Evolutionary conservation across 1,139 yeast genomes (phyloP).

Genomic region (Taphrina communis): DNA sequence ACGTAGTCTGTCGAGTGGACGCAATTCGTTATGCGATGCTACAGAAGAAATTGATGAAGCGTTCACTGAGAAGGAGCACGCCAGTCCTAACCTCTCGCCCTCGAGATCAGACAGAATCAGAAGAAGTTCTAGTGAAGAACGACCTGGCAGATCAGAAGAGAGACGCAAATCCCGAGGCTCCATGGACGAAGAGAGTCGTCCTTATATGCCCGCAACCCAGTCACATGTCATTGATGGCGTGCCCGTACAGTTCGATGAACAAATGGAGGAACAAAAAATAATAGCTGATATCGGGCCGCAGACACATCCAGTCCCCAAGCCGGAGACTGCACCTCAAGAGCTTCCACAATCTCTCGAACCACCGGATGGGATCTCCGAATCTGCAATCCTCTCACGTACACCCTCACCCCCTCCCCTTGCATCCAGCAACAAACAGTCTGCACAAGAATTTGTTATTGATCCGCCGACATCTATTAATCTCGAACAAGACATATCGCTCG

Average conservation of each 20-base stretch:
- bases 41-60: slow-evolving; percentile 20
- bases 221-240: slow-evolving; percentile 33
- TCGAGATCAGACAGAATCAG: not conserved
- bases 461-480: not conserved
- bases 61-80: slow-evolving; percentile 17
- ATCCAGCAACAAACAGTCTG: not conserved
- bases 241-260: slow-evolving; percentile 23
- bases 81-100: not conserved
- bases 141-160: slow-evolving; percentile 8
- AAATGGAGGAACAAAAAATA: slow-evolving; percentile 30
- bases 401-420: slow-evolving; percentile 24
- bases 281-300: slow-evolving; percentile 40
- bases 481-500: slow-evolving; percentile 10
- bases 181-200: slow-evolving; percentile 34
- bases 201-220: slow-evolving; percentile 31
- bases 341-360: not conserved
- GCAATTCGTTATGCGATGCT: slow-evolving; percentile 9
- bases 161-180: slow-evolving; percentile 32
- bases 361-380: not conserved
- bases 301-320: slow-evolving; percentile 29
- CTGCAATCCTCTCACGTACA: slow-evolving; percentile 17
- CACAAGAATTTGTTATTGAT: not conserved
- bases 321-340: slow-evolving; percentile 24
- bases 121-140: slow-evolving; percentile 27
- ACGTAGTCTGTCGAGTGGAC: slow-evolving; percentile 18